Evolutionary conservation across 2,329 filamentous ascomycete genomes (phyloP), one percentile per base, ranked within the genome.

Genomic region (Daldinia sp.): DNA sequence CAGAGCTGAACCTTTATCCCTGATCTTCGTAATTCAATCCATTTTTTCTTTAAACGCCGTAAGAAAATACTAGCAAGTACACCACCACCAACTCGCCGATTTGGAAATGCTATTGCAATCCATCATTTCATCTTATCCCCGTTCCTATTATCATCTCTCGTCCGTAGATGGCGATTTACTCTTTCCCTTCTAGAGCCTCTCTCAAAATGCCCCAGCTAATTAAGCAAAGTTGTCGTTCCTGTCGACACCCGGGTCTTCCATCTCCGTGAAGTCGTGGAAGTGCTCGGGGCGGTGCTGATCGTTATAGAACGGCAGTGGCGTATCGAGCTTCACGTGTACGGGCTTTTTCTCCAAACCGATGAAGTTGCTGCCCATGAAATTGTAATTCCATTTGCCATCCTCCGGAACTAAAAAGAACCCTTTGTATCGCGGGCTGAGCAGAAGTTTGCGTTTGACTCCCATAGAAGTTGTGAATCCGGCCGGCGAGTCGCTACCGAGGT

Each of bases 351-450:
- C 93, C 67, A 97, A 85, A 37, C 89, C 88, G 11, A 90, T 88
- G 75, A 98, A 99, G 0, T 89, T 88, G 68, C 89, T 93, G 57
- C 95, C 95, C 89, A 98, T 93, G 83, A 99, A 99, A 77, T 91
- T 95, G 82, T 97, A 99, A 79, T 99, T 99, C 95, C 95, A 99
- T 64, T 90, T 85, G 66, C 89, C 89, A 56, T 90, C 90, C 74
- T 97, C 94, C 0, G 95, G 95, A 19, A 98, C 93, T 57, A 99
- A 81, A 87, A 99, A 99, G 82, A 94, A 98, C 25, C 95, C 96
- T 70, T 91, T 88, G 76, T 97, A 97, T 77, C 94, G 92, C 72
- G 97, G 94, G 68, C 92, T 96, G 54, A 99, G 86, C 25, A 99
- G 81, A 57, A 99, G 82, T 81, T 99, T 96, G 71, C 93, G 93